Evolutionary conservation across 805 yeast species (phyloP), one percentile per base, ranked within the genome.

Genomic region (Jamesozyma jinghongensis): DNA sequence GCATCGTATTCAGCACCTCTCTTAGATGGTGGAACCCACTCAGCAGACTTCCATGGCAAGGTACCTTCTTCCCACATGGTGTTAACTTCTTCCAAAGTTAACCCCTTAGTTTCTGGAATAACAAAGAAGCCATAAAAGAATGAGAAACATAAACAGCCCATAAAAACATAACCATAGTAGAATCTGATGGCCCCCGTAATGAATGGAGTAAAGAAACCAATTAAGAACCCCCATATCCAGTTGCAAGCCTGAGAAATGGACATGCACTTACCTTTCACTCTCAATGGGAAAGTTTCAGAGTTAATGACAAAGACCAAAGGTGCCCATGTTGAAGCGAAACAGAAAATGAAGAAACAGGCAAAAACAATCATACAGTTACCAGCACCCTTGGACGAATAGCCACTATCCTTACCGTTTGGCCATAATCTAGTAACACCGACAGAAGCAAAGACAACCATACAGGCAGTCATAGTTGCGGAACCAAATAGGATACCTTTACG

Each of bases 11-110:
- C 45, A 14, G 43, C 48, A 18, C 42, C 50, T 45, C 57, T 52
- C 49, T 52, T 42, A 43, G 61, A 43, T 22, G 75, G 69, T 47
- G 80, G 79, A 38, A 63, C 67, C 74, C 73, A 78, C 39, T 50
- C 50, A 20, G 65, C 44, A 14, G 79, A 75, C 42, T 57, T 52
- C 70, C 71, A 67, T 32, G 71, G 66, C 33, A 55, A 49, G 35
- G 59, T 61, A 43, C 59, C 63, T 31, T 61, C 56, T 29, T 69
- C 54, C 53, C 65, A 69, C 65, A 77, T 63, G 53, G 72, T 78
- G 59, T 83, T 87, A 49, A 83, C 83, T 61, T 83, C 85, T 65
- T 84, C 94, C 60, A 85, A 73, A 36, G 82, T 71, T 56, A 83
- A 73, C 45, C 92, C 92, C 66, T 75, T 77, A 40, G 94, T 84